Evolutionary conservation across 2,329 filamentous ascomycete species (phyloP).

Genomic region (Albifimbria verrucaria): DNA sequence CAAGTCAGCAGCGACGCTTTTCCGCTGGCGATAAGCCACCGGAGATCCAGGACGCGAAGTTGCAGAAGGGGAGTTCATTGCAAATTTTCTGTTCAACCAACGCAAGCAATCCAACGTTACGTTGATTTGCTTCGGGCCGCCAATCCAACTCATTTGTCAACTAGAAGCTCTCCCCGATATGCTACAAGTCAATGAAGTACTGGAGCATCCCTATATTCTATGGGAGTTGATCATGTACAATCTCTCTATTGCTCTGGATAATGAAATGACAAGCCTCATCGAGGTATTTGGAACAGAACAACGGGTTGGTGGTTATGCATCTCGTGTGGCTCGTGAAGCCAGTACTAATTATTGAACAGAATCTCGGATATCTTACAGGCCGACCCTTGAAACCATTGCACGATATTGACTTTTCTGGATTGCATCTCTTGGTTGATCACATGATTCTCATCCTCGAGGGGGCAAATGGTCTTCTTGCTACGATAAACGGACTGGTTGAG

Average conservation of each 20-base stretch:
- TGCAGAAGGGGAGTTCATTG: too few species aligned
- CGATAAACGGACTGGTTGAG: background rate
- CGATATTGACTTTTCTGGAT: background rate
- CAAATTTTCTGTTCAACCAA: too few species aligned
- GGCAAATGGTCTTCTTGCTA: background rate
- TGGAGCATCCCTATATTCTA: background rate
- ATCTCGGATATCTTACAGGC: background rate
- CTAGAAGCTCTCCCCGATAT: background rate
- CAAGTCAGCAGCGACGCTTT: too few species aligned
- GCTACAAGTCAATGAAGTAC: background rate
- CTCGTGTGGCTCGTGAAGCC: background rate
- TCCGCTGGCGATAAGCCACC: too few species aligned
- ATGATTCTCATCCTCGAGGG: background rate
- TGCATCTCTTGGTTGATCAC: background rate
- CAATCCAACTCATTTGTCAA: background rate
- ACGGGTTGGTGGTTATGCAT: background rate
- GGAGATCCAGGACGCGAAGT: too few species aligned
- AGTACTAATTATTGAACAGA: background rate
- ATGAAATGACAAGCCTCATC: background rate
- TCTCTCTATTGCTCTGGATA: background rate
- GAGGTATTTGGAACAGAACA: background rate
- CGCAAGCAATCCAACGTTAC: background rate
- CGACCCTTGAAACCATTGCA: background rate
- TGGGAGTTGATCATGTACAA: background rate
- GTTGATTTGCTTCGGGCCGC: background rate